These are phyloP conservation scores for Tulasnella sp. DNA, from an alignment of 768 basidiomycete genomes.

Conservation along the genomic window DNA sequence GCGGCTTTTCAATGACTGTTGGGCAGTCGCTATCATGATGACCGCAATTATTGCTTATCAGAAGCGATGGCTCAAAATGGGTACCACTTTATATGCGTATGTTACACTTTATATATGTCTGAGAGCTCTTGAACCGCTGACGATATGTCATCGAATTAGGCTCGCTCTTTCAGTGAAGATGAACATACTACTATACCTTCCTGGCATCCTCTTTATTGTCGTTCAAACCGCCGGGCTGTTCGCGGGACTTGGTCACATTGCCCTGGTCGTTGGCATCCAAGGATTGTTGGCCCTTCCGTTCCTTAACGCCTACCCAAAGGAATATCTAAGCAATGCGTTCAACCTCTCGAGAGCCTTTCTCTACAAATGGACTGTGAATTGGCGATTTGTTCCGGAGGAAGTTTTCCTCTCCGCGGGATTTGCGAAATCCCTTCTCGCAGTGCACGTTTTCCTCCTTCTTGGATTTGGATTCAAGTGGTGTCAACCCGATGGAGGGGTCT, in stretches of 20 bases:
- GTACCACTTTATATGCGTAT: slow-evolving; percentile 70
- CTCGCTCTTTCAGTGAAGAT: slow-evolving; percentile 90
- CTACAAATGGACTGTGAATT: slow-evolving; percentile 98
- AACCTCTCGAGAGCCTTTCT: slow-evolving; percentile 84
- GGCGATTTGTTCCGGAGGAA: slow-evolving; percentile 81
- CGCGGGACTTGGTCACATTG: slow-evolving; percentile 40
- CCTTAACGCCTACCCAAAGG: slow-evolving; percentile 53
- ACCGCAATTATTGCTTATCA: slow-evolving; percentile 65
- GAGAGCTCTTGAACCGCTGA: not conserved
- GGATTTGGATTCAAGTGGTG: slow-evolving; percentile 80
- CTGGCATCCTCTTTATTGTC: slow-evolving; percentile 77
- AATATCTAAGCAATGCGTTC: slow-evolving; percentile 76
- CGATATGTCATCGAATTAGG: slow-evolving; percentile 42
- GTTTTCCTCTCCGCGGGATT: slow-evolving; percentile 64
- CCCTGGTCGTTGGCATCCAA: slow-evolving; percentile 46
- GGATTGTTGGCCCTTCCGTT: slow-evolving; percentile 66
- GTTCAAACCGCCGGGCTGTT: slow-evolving; percentile 68
- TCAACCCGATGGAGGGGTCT: slow-evolving; percentile 62
- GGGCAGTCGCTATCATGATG: slow-evolving; percentile 67
- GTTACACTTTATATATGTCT: slow-evolving; percentile 33
- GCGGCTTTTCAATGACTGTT: slow-evolving; percentile 93
- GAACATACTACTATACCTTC: slow-evolving; percentile 86
- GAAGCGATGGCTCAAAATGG: slow-evolving; percentile 55
- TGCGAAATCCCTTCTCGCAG: slow-evolving; percentile 59
- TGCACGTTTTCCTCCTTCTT: slow-evolving; percentile 58